These are phyloP conservation scores for Gaultheria prostrata DNA, from an alignment of 148 eudicot genomes.

Conservation along the genomic window DNA sequence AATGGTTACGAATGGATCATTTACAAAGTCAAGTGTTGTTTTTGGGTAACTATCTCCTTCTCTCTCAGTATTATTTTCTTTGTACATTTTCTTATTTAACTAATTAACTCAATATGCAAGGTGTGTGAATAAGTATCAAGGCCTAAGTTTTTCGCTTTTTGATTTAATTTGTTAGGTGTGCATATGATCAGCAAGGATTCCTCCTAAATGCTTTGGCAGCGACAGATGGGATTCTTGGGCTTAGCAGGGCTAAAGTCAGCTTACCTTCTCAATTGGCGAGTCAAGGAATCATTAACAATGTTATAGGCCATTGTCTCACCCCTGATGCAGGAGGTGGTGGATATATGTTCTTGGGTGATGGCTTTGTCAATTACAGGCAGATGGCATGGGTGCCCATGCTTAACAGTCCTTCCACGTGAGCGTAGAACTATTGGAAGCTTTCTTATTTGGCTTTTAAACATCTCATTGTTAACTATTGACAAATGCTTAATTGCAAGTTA, in stretches of 20 bases:
- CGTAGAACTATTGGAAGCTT: constrained; percentile 3
- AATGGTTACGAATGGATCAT: constrained; percentile 39
- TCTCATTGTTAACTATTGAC: background rate
- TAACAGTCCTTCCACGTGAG: constrained; percentile 41
- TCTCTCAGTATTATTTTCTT: background rate
- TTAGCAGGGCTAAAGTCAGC: constrained; percentile 60
- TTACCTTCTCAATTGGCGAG: constrained; percentile 61
- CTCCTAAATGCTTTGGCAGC: constrained; percentile 46
- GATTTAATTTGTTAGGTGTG: constrained; percentile 39
- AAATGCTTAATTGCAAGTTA: background rate
- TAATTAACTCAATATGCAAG: background rate
- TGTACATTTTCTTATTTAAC: background rate
- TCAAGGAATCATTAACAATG: constrained; percentile 49
- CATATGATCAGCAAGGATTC: constrained; percentile 66
- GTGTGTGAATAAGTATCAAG: constrained; percentile 16
- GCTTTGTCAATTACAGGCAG: constrained; percentile 37
- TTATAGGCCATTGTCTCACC: constrained; percentile 58
- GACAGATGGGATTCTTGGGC: constrained; percentile 66
- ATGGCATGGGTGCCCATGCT: constrained; percentile 60
- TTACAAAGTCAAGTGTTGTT: constrained; percentile 35
- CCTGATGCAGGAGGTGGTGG: constrained; percentile 44
- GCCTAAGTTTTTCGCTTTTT: background rate
- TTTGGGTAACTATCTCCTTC: constrained; percentile 36
- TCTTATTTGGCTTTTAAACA: background rate
- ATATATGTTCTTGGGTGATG: constrained; percentile 60